Evolutionary conservation across 768 basidiomycete genomes (phyloP), one percentile per base, ranked within the genome.

Genomic region (Leccinum disarticulatum): DNA sequence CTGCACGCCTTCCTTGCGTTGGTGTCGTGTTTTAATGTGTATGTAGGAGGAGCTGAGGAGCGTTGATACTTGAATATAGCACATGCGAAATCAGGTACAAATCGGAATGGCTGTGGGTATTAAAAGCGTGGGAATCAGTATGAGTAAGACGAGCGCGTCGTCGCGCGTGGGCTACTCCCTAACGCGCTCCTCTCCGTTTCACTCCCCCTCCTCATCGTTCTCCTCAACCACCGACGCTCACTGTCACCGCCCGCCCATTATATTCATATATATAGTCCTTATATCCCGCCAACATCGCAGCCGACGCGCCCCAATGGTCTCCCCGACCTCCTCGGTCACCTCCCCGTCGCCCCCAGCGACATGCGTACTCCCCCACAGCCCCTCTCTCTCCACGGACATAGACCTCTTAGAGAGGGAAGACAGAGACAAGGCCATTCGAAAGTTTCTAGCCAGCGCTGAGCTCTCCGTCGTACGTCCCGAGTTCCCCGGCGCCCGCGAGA

Each of bases 241-340:
- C 57, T 31, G 19, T 38, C 15, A 38, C 3, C 41, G 41, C n/a
- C 8, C 50, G 60, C 35, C 67, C 64, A 5, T 19, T 64, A 64
- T 61, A 65, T 62, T 41, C 61, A 58, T 57, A 25, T 57, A 54
- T 61, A 15, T 47, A 25, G 49, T 64, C 67, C 62, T 62, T 61
- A 65, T 66, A 63, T 55, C 36, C 64, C 54, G 28, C 11, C n/a
- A 10, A n/a, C 11, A 46, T 25, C 25, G 7, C 53, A 49, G 11
- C 57, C 31, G 73, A 68, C 73, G 73, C 72, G 72, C 72, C 61
- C 62, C 68, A 66, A 92, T 91, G 90, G 86, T 88, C 68, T 87
- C 90, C 41, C 88, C 91, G 58, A 84, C 88, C 61, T 91, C 89
- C 66, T 89, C 90, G 62, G 82, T 88, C 67, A 92, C 91, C 71